Conservation (phyloP, 2,329 filamentous ascomycete species). For the Epichloe elymi region DNA sequence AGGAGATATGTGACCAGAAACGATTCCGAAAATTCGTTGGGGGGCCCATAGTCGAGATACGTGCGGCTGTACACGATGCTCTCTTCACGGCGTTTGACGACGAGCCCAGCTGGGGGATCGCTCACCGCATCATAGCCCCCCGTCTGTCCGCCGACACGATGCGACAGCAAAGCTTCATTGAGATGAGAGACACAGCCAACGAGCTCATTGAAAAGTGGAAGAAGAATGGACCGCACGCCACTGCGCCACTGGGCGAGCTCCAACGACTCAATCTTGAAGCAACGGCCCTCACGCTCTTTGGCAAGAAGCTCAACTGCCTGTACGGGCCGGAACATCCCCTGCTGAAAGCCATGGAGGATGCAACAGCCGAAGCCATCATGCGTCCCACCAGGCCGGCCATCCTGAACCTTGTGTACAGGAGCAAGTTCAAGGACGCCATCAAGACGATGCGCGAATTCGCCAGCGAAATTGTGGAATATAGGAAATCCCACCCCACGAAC, state of each 20-base stretch:
- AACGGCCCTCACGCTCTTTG: constrained; percentile 35
- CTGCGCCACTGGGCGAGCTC: constrained; percentile 35
- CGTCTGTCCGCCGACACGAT: constrained; percentile 23
- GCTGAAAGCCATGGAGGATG: constrained; percentile 39
- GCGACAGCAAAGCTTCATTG: constrained; percentile 23
- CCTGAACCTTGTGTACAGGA: constrained; percentile 37
- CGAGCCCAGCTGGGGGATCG: constrained; percentile 37
- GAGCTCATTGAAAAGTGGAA: constrained; percentile 40
- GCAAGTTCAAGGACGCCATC: constrained; percentile 41
- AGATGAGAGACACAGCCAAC: constrained; percentile 34
- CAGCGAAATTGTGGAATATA: constrained; percentile 41
- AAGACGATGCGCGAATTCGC: constrained; percentile 41
- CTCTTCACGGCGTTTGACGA: constrained; percentile 39
- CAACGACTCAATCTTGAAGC: constrained; percentile 40
- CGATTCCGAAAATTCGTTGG: constrained; percentile 42
- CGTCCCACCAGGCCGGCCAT: constrained; percentile 37
- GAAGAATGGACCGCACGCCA: constrained; percentile 14
- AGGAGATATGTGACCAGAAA: constrained; percentile 38
- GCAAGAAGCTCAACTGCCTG: constrained; percentile 35
- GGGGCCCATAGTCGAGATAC: constrained; percentile 40
- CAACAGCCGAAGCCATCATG: constrained; percentile 42
- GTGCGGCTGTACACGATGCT: constrained; percentile 33
- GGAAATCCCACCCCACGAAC: constrained; percentile 37
- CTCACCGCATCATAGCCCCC: constrained; percentile 39
- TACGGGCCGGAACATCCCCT: constrained; percentile 32